Base-by-base conservation (phyloP, 805 yeast genomes). In the Candida odintsovae region DNA sequence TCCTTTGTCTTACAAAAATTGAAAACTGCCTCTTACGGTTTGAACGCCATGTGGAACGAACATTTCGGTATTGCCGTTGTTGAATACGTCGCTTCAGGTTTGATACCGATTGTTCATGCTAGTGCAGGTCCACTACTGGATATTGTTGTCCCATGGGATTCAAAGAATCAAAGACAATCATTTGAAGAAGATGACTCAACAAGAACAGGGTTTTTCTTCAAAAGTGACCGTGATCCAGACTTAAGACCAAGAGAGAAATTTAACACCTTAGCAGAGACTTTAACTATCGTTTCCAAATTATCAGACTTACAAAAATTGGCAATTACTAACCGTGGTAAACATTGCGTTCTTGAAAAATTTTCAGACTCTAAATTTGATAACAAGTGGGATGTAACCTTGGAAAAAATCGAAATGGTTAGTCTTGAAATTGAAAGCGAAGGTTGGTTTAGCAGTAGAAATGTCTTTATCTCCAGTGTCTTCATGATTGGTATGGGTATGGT, bases 21-120 rank as follows among this genome's bases (percentile, higher is more conserved):
- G 29, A 56, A 68, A 12, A 67, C 64, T 13, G 77, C 89, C 3
- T 77, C 81, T 22, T 81, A 79, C 58, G 99, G 99, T 6, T 70
- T 94, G 36, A 92, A 94, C 59, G 90, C 96, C 26, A 94, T 94
- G 99, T 94, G 99, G 99, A 94, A 94, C 66, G 99, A 94, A 69
- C 99, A 94, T 69, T 94, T 94, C 64, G 99, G 99, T 18, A 94
- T 94, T 58, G 92, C 96, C 1, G 92, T 94, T 6, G 99, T 94
- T 8, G 99, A 94, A 65, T 88, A 90, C 62, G 72, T 86, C 68
- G 83, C 92, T 2, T 77, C 86, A 45, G 98, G 97, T 0, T 74
- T 85, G 23, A 78, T 94, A 16, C 97, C 99, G 1, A 68, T 94
- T 3, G 94, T 82, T 3, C 98, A 95, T 66, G 95, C 95, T 4